These are phyloP conservation scores for Puccinia polysora DNA, from an alignment of 1,284 basidiomycete genomes.

Conservation along the genomic window DNA sequence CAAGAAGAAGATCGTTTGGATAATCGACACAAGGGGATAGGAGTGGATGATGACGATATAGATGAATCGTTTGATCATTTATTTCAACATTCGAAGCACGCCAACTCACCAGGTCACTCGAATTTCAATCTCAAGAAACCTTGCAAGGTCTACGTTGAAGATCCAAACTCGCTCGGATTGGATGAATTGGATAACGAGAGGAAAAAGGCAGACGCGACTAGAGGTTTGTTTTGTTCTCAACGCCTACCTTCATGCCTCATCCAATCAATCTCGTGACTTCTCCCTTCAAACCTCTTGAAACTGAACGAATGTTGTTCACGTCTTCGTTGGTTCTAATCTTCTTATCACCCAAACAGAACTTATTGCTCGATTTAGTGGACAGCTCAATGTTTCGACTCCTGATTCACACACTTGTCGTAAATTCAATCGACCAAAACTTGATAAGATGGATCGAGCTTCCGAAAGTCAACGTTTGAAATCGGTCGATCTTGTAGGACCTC, in stretches of 20 bases:
- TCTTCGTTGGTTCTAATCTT: too few relatives aligned
- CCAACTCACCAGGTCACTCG: not conserved
- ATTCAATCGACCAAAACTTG: too few relatives aligned
- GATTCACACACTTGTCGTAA: not conserved
- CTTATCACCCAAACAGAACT: constrained; percentile 1
- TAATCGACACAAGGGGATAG: not conserved
- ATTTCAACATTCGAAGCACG: constrained; percentile 6
- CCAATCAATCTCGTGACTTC: not conserved
- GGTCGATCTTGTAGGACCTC: not conserved
- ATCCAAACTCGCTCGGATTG: constrained; percentile 3
- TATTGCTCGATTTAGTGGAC: constrained; percentile 9
- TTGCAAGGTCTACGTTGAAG: not conserved
- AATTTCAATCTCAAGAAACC: not conserved
- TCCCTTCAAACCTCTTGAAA: too few relatives aligned
- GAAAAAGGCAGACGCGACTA: constrained; percentile 34
- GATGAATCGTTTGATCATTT: constrained; percentile 32
- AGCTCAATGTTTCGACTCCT: too few relatives aligned
- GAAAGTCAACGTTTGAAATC: too few relatives aligned
- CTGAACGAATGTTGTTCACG: too few relatives aligned
- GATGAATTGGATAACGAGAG: constrained; percentile 32
- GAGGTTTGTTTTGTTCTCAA: constrained; percentile 24
- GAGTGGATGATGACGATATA: constrained; percentile 19
- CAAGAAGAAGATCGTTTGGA: not conserved
- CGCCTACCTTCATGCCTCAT: not conserved
- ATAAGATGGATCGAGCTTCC: too few relatives aligned